Percentiles rank a stretch among this genome's conserved stretches.
Conservation (phyloP, 208 protist species). For the Vickermania ingenoplastis region DNA sequence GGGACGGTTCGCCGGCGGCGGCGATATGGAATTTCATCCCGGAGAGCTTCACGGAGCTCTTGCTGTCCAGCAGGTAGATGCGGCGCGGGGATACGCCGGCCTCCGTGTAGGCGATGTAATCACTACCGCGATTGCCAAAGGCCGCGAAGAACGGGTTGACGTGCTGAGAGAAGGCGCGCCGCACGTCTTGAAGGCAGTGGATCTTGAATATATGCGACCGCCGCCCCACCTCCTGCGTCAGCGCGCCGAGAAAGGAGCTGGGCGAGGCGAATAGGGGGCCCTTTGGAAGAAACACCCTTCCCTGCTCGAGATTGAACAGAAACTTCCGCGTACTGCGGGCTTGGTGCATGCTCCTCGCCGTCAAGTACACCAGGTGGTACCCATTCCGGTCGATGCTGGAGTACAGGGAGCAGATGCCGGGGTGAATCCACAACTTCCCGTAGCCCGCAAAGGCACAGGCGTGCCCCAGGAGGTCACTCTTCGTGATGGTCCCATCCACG, state of each 20-base stretch:
- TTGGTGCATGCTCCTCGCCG: slow-evolving; percentile 83
- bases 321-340: slow-evolving; percentile 73
- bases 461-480: slow-evolving; percentile 94
- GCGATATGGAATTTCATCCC: not conserved
- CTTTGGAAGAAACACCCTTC: slow-evolving; percentile 57
- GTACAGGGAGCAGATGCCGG: slow-evolving; percentile 90
- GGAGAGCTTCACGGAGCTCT: not conserved
- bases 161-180: slow-evolving; percentile 58
- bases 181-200: slow-evolving; percentile 57
- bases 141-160: slow-evolving; percentile 82
- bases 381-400: slow-evolving; percentile 91
- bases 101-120: slow-evolving; percentile 81
- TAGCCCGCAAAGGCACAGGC: slow-evolving; percentile 86
- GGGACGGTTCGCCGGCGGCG: not conserved
- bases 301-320: slow-evolving; percentile 76
- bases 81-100: slow-evolving; percentile 65
- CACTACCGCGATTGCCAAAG: slow-evolving; percentile 88
- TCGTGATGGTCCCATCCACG: slow-evolving; percentile 98
- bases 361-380: slow-evolving; percentile 92
- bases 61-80: slow-evolving; percentile 81
- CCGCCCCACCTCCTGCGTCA: slow-evolving; percentile 86
- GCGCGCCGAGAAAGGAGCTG: slow-evolving; percentile 73
- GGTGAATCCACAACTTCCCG: slow-evolving; percentile 92
- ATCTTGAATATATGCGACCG: slow-evolving; percentile 90
- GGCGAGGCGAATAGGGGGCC: slow-evolving; percentile 87